These are phyloP conservation scores for Porphyra umbilicalis DNA, from an alignment of 31 red algal species.

Conservation along the genomic window DNA sequence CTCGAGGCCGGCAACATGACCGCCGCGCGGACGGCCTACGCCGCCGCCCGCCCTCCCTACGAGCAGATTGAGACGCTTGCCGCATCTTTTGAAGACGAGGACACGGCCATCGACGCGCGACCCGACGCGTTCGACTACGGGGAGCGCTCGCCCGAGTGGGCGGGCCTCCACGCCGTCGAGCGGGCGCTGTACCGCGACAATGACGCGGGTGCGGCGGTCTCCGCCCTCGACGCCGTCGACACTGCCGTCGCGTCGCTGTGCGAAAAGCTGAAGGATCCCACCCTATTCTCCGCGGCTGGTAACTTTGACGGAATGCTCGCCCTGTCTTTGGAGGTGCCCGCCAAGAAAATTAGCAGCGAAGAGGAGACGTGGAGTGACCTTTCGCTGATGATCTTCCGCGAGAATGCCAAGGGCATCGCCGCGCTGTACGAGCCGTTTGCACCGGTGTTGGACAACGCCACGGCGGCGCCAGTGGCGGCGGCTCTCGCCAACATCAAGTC, in stretches of 20 bases:
- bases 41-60: slow-evolving; percentile 8
- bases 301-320: slow-evolving; percentile 11
- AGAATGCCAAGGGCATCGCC: slow-evolving; percentile 53
- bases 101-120: slow-evolving; percentile 18
- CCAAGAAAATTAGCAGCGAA: slow-evolving; percentile 59
- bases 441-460: background rate
- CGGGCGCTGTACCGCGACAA: slow-evolving; percentile 14
- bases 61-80: slow-evolving; percentile 29
- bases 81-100: slow-evolving; percentile 8
- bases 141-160: background rate
- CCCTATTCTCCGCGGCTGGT: background rate
- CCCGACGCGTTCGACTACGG: slow-evolving; percentile 13
- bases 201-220: background rate
- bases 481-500: slow-evolving; percentile 12
- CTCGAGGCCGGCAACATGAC: slow-evolving; percentile 10
- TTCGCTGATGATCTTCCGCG: slow-evolving; percentile 42
- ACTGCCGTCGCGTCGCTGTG: slow-evolving; percentile 10
- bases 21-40: slow-evolving; percentile 7
- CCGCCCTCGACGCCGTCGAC: slow-evolving; percentile 2
- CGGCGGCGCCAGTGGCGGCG: background rate
- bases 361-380: slow-evolving; percentile 67
- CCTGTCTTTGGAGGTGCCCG: slow-evolving; percentile 23
- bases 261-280: background rate
- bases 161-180: slow-evolving; percentile 15
- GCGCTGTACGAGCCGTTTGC: slow-evolving; percentile 23